Evolutionary conservation across 495 filamentous ascomycete genomes (phyloP).

Genomic region (Peziza echinospora): DNA sequence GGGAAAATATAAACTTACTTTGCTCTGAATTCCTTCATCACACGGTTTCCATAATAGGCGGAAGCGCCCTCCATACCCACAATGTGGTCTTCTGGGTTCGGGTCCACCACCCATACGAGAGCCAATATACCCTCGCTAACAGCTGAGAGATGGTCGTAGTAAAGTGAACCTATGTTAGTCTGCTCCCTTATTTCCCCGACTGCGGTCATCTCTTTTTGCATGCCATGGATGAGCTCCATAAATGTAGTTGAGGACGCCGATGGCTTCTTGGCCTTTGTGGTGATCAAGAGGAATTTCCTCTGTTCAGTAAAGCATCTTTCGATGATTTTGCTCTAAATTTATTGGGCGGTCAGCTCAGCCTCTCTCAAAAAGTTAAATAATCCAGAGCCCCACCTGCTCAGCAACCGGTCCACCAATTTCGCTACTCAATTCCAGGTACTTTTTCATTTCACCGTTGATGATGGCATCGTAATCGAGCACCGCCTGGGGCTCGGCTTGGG

Average conservation of each 20-base stretch:
- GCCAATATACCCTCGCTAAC: slow-evolving; percentile 76
- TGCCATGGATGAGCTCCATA: slow-evolving; percentile 59
- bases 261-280: slow-evolving; percentile 83
- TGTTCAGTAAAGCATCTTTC: slow-evolving; percentile 47
- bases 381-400: slow-evolving; percentile 40
- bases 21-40: slow-evolving; percentile 73
- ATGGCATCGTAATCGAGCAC: slow-evolving; percentile 60
- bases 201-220: slow-evolving; percentile 53
- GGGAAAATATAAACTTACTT: slow-evolving; percentile 35
- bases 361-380: no score
- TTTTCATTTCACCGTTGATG: slow-evolving; percentile 50
- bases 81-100: slow-evolving; percentile 62
- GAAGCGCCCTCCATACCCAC: slow-evolving; percentile 55
- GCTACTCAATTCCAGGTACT: slow-evolving; percentile 56
- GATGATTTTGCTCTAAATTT: slow-evolving; percentile 14
- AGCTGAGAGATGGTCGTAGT: slow-evolving; percentile 58
- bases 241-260: slow-evolving; percentile 40
- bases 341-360: no score
- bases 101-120: slow-evolving; percentile 65
- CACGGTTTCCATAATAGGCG: slow-evolving; percentile 78
- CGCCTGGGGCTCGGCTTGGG: slow-evolving; percentile 21
- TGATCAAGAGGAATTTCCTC: slow-evolving; percentile 67
- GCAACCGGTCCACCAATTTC: slow-evolving; percentile 55
- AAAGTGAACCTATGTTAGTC: slow-evolving; percentile 39
- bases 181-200: slow-evolving; percentile 59